Evolutionary conservation across 208 protist genomes (phyloP).

Genomic region (Acanthamoeba royreba): DNA sequence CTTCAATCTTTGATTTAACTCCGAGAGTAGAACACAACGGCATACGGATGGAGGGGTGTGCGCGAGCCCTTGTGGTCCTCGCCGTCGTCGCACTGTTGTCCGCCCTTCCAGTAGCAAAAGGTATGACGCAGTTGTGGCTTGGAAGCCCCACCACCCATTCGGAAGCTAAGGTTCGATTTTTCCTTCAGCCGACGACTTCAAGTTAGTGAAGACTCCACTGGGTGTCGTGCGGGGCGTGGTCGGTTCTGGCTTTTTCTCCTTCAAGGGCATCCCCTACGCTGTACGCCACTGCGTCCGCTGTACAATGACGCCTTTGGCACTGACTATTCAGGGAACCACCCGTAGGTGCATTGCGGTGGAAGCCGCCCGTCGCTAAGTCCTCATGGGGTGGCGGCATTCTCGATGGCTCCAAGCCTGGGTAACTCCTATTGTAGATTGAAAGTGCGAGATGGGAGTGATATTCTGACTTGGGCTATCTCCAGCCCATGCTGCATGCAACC

Average conservation of each 20-base stretch:
- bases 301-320: too few species aligned
- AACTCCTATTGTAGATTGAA: too few species aligned
- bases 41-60: too few species aligned
- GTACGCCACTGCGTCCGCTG: too few species aligned
- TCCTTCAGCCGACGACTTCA: neutral
- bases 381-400: neutral
- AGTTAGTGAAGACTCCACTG: neutral
- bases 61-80: too few species aligned
- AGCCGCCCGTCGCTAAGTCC: neutral
- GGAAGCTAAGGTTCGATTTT: neutral
- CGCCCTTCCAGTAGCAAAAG: too few species aligned
- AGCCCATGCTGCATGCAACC: neutral
- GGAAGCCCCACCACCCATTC: neutral
- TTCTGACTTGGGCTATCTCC: neutral
- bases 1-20: too few species aligned
- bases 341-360: neutral
- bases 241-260: neutral
- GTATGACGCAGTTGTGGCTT: too few species aligned
- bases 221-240: neutral
- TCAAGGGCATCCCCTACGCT: neutral
- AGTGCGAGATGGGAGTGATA: too few species aligned
- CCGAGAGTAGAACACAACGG: too few species aligned
- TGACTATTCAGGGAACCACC: neutral
- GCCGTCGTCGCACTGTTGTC: too few species aligned
- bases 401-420: neutral